These are phyloP conservation scores for Tubosaeta brunneosetosa DNA, from an alignment of 768 basidiomycete genomes.

Conservation along the genomic window DNA sequence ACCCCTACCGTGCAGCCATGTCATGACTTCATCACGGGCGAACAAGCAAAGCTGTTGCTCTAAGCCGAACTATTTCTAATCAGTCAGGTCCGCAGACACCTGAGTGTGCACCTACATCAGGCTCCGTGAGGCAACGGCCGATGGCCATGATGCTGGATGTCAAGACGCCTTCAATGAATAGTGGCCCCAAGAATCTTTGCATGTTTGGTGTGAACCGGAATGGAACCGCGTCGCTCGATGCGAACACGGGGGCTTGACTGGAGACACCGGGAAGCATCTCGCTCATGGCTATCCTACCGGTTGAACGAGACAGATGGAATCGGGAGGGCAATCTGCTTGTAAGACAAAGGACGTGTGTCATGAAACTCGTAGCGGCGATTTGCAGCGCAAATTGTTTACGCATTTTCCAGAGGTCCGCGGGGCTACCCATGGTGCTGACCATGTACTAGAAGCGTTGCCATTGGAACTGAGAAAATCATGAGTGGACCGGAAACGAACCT, in stretches of 20 bases:
- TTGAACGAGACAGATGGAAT: conserved; percentile 85
- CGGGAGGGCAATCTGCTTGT: conserved; percentile 79
- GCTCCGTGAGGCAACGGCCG: conserved; percentile 83
- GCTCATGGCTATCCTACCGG: conserved; percentile 88
- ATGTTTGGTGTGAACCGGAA: conserved; percentile 98
- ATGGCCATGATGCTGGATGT: conserved; percentile 88
- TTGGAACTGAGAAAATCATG: background rate
- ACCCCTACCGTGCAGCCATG: conserved; percentile 60
- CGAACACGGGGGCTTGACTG: conserved; percentile 55
- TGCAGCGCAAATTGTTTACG: conserved; percentile 95
- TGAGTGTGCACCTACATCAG: conserved; percentile 57
- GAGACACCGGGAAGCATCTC: conserved; percentile 76
- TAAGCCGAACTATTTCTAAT: conserved; percentile 66
- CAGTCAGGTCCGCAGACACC: background rate
- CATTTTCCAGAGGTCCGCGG: conserved; percentile 92
- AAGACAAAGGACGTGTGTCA: conserved; percentile 84
- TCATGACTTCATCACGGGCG: conserved; percentile 86
- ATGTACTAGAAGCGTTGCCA: conserved; percentile 62
- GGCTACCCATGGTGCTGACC: conserved; percentile 75
- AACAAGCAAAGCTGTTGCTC: conserved; percentile 91
- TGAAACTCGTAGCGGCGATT: conserved; percentile 82
- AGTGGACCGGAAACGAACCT: conserved; percentile 42
- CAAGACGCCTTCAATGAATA: conserved; percentile 86
- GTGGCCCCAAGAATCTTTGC: conserved; percentile 86
- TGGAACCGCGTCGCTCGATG: conserved; percentile 82